Evolutionary conservation across 192 early-diverging fungal genomes (phyloP).

Genomic region (Coemansia sp.): DNA sequence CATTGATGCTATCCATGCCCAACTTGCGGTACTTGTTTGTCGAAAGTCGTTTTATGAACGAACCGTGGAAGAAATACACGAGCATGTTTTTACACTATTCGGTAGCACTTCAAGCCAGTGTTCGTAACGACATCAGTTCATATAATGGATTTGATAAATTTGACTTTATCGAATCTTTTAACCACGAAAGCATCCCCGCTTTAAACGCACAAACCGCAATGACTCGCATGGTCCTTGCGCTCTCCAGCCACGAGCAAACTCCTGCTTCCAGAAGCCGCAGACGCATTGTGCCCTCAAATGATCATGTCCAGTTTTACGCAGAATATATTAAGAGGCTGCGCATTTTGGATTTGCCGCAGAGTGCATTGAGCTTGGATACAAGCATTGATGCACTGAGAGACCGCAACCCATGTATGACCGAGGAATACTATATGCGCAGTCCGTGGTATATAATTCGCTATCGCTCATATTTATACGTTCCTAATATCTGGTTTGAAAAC

Average conservation of each 20-base stretch:
- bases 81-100: not conserved
- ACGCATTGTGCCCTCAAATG: too few relatives aligned
- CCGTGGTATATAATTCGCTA: not conserved
- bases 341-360: not conserved
- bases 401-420: not conserved
- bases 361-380: not conserved
- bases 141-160: too few relatives aligned
- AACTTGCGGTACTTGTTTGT: not conserved
- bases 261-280: too few relatives aligned
- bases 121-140: not conserved
- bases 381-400: not conserved
- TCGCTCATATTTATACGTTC: not conserved
- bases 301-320: too few relatives aligned
- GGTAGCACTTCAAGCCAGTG: not conserved
- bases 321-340: too few relatives aligned
- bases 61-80: not conserved
- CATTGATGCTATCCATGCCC: not conserved
- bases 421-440: not conserved
- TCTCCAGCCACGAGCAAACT: too few relatives aligned
- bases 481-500: not conserved
- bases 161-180: too few relatives aligned
- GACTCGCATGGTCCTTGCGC: too few relatives aligned
- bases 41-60: not conserved
- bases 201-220: too few relatives aligned
- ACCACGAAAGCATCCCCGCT: too few relatives aligned